phyloP scores from a whole-genome alignment of 2,329 filamentous ascomycete species.

The Chrysosporium queenslandicum region DNA sequence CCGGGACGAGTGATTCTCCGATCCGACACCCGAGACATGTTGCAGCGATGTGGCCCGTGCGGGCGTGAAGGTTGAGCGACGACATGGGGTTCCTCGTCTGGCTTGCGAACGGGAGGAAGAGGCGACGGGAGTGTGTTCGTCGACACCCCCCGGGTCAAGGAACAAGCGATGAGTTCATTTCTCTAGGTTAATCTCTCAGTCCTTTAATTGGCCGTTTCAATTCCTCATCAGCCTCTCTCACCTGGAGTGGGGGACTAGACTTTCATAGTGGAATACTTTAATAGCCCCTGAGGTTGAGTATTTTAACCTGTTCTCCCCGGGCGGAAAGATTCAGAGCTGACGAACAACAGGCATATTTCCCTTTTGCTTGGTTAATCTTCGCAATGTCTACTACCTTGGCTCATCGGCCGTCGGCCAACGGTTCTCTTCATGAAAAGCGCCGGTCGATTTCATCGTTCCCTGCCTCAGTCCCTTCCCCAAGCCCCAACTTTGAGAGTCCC shows the following conservation, averaged over 20 bases:
- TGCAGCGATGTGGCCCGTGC: constrained; percentile 11
- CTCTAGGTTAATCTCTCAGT: not conserved
- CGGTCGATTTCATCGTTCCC: constrained; percentile 56
- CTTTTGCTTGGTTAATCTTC: not conserved
- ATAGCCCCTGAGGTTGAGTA: constrained; percentile 2
- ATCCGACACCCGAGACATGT: not conserved
- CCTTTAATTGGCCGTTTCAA: not conserved
- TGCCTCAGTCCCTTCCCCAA: constrained; percentile 35
- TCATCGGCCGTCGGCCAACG: constrained; percentile 33
- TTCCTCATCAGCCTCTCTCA: not conserved
- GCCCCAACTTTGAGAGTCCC: constrained; percentile 41
- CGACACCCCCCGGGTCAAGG: not conserved
- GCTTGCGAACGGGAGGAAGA: not conserved
- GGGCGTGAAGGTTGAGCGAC: not conserved
- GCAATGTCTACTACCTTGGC: constrained; percentile 31
- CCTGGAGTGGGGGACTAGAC: not conserved
- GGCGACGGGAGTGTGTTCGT: not conserved
- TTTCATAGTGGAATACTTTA: not conserved
- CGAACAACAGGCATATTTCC: not conserved
- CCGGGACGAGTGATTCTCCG: constrained; percentile 7
- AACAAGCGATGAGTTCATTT: not conserved
- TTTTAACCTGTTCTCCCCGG: not conserved
- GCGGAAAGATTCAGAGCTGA: constrained; percentile 1
- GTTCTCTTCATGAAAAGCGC: constrained; percentile 34
- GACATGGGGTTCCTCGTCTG: not conserved